Base-by-base conservation (phyloP, 1,284 basidiomycete species). In the Fomitopsis palustris region DNA sequence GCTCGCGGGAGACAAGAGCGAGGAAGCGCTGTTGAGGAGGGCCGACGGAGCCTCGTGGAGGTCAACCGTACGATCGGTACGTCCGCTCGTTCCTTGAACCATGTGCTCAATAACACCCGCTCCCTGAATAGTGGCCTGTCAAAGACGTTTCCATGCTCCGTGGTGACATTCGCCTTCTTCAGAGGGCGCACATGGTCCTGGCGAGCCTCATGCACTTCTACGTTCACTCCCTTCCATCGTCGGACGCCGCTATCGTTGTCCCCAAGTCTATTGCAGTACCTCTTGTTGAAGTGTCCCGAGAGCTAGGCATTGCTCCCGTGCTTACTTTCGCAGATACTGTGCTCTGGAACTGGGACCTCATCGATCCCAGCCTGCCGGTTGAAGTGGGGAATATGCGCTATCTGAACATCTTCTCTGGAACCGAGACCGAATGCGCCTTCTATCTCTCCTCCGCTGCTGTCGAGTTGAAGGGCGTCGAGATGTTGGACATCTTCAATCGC, bases 251-350 rank as follows among this genome's bases (percentile, higher is more conserved):
- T 2, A 73, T 85, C 53, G 67, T 81, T 53, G 81, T 97, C 37
- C 96, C 95, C 1, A 81, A 83, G 58, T 81, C 89, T 9, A 79
- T 98, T 45, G 83, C 93, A 0, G 74, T 94, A n/a, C 96, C 95
- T 0, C 80, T 96, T 29, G 83, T 92, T 31, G 72, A 81, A 23
- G 86, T 96, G 53, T 96, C 94, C 4, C 80, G 81, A 16, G 74
- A 84, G 56, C 83, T 99, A 53, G 88, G 87, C 56, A 87, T 97
- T 27, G 95, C 96, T 1, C 96, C 96, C 0, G 85, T 99, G 62
- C 79, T 98, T 60, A 98, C 96, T 0, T 99, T 96, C 70, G 93
- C 96, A 37, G 96, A 97, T 71, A 95, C 92, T 3, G 96, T 99
- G 9, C 82, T 98, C 1, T 99, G 95, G 93, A 98, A 98, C 70